Conservation (phyloP, 1,284 basidiomycete species). For the Ganoderma leucocontextum region DNA sequence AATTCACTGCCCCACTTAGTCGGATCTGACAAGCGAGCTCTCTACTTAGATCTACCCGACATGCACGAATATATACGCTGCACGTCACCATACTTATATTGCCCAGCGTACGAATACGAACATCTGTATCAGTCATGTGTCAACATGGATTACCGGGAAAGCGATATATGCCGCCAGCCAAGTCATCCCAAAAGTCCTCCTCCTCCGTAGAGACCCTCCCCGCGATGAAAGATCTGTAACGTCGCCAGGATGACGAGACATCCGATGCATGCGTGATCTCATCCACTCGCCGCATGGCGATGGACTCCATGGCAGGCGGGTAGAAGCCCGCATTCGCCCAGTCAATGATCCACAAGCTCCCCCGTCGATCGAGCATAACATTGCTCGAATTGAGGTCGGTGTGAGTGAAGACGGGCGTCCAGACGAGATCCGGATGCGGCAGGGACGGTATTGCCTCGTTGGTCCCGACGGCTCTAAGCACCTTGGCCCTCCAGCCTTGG, state of each 20-base stretch:
- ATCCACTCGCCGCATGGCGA: conserved; percentile 14
- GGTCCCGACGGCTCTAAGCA: background rate
- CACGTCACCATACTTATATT: too few relatives aligned
- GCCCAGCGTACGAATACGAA: too few relatives aligned
- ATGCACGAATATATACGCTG: too few relatives aligned
- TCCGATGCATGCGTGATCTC: background rate
- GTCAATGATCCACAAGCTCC: conserved; percentile 36
- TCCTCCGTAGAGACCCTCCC: conserved; percentile 7
- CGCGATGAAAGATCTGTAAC: conserved; percentile 12
- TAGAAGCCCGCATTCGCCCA: conserved; percentile 34
- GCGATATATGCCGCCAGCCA: conserved; percentile 10
- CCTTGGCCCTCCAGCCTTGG: conserved; percentile 12
- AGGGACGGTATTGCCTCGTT: background rate
- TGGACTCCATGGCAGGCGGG: conserved; percentile 30
- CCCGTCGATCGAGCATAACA: conserved; percentile 29
- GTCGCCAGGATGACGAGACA: background rate
- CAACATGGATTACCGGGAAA: background rate
- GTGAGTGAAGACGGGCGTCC: conserved; percentile 33
- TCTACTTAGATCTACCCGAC: too few relatives aligned
- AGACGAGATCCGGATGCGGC: conserved; percentile 1
- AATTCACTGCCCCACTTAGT: too few relatives aligned
- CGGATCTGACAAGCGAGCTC: too few relatives aligned
- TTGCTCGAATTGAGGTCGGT: conserved; percentile 35
- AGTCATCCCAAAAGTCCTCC: conserved; percentile 16
- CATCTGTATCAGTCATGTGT: background rate